Percentiles rank a stretch among this genome's conserved stretches.
phyloP scores from a whole-genome alignment of 305 asterid genomes.

The Fraxinus greggii region DNA sequence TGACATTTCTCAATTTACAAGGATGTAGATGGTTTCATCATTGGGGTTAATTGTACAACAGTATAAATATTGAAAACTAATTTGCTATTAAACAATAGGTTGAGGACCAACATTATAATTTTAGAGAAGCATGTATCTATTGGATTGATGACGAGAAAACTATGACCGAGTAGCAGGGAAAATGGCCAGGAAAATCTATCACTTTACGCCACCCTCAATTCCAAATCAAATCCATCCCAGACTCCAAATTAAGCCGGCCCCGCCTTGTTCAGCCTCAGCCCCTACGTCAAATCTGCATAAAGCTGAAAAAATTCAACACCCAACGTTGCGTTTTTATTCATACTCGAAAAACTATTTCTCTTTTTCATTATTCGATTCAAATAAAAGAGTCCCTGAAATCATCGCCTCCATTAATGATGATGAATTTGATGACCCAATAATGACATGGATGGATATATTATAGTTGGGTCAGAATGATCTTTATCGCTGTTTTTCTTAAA shows the following conservation, averaged over 20 bases:
- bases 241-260: not conserved
- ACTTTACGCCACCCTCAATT: not conserved
- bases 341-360: not conserved
- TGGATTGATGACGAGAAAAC: not conserved
- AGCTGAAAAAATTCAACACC: not conserved
- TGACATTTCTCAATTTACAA: not conserved
- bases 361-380: constrained; percentile 25
- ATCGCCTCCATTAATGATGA: constrained; percentile 10
- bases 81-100: not conserved
- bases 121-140: not conserved
- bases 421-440: constrained; percentile 18
- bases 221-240: not conserved
- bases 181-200: not conserved
- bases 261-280: not conserved
- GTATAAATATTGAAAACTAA: not conserved
- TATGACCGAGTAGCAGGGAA: not conserved
- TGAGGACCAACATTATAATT: not conserved
- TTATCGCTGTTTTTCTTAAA: constrained; percentile 45
- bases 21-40: not conserved
- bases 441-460: constrained; percentile 30
- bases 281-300: not conserved
- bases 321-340: not conserved
- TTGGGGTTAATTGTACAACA: not conserved
- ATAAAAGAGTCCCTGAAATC: constrained; percentile 17
- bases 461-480: constrained; percentile 41